These are phyloP conservation scores for Chaetomiaceae sp. DNA, from an alignment of 2,329 filamentous ascomycete species.

Conservation along the genomic window DNA sequence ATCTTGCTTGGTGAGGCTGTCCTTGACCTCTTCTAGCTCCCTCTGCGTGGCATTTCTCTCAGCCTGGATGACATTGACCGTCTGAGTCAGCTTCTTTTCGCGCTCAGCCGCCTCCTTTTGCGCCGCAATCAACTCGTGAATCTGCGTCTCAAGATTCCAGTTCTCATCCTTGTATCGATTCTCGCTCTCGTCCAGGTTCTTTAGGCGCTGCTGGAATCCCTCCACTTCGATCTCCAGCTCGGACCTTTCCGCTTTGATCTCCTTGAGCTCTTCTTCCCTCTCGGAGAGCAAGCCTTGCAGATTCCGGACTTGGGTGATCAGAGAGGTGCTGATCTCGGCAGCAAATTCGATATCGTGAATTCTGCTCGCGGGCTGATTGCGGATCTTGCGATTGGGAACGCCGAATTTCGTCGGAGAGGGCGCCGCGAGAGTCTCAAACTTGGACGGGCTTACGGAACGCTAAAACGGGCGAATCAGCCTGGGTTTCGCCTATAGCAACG, in stretches of 20 bases:
- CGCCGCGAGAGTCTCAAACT: conserved; percentile 79
- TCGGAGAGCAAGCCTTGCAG: conserved; percentile 80
- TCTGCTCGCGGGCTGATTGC: conserved; percentile 83
- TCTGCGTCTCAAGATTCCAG: conserved; percentile 90
- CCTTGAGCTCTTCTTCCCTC: conserved; percentile 80
- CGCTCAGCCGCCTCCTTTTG: conserved; percentile 74
- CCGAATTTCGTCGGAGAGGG: conserved; percentile 85
- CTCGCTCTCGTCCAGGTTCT: conserved; percentile 85
- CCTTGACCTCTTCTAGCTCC: conserved; percentile 86
- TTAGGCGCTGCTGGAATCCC: conserved; percentile 72
- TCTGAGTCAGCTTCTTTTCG: conserved; percentile 75
- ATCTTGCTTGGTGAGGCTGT: conserved; percentile 68
- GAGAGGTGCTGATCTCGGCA: conserved; percentile 93
- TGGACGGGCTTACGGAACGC: conserved; percentile 67
- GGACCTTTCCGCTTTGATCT: conserved; percentile 68
- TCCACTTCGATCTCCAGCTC: conserved; percentile 79
- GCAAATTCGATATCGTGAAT: conserved; percentile 97
- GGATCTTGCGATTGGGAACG: conserved; percentile 79
- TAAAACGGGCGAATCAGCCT: conserved; percentile 33
- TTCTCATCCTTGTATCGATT: conserved; percentile 97
- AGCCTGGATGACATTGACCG: conserved; percentile 61
- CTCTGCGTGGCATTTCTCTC: conserved; percentile 77
- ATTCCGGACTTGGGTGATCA: conserved; percentile 90
- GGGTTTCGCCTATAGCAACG: neutral
- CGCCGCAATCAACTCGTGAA: conserved; percentile 73